Evolutionary conservation across 148 eudicot genomes (phyloP), one percentile per base, ranked within the genome.

Genomic region (Polygonum maritimum): DNA sequence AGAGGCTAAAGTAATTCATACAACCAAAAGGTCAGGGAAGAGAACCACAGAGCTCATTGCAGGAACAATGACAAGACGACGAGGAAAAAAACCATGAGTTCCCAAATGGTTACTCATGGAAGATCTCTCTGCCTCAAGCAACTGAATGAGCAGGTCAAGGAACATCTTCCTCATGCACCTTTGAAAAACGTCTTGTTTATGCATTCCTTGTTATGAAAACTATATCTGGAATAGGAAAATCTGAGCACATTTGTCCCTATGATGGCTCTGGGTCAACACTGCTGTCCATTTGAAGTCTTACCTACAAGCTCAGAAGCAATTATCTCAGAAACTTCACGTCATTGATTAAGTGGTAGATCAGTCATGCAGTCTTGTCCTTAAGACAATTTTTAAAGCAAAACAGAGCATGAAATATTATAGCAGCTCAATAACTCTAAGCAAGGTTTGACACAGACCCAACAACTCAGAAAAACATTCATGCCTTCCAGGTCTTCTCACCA

Each of bases 111-210:
- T 60, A 60, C 69, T 26, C 69, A 12, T 60, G 69, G 35, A 60
- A 22, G 69, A 60, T 60, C 69, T 60, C 69, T 60, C 69, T 60
- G 69, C 69, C 69, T 60, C 38, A 60, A 60, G 15, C 69, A 26
- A 38, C 69, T 60, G 69, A 60, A 38, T 60, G 69, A 60, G 69
- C 31, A 38, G 36, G 36, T 60, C 36, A 60, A 60, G 69, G 69
- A 60, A 60, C 69, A 60, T 60, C 69, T 60, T 60, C 69, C 69
- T 18, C 60, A 21, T 26, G 11, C 4, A 60, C 69, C 69, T 60
- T 35, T 22, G 69, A 60, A 60, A 60, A 60, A 60, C 38, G 12
- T 22, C 69, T 60, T 60, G 13, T 60, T 60, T 11, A 60, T 11
- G 69, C 69, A 60, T 60, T 60, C 69, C 38, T 22, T 12, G 69